Base-by-base conservation (phyloP, 2,329 filamentous ascomycete genomes). In the Balansia obtecta region DNA sequence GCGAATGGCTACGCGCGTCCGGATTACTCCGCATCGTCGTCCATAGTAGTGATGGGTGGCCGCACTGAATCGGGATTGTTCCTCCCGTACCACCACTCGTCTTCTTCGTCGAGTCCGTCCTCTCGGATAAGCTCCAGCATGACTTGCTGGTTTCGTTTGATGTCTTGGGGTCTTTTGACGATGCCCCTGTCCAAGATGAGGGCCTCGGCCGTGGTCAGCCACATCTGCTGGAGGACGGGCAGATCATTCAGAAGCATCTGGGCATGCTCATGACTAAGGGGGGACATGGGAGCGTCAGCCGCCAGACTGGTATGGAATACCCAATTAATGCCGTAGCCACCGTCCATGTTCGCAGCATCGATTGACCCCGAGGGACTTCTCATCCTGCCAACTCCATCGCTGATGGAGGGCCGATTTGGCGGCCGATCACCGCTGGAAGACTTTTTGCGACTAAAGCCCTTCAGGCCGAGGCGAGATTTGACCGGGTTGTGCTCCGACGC, bases 111-210 rank as follows among this genome's bases (percentile, higher is more conserved):
- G 18, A 74, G 64, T 16, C 76, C 77, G 50, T 82, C 76, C 53
- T 83, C 79, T 46, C 75, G 72, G 55, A 84, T 83, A n/a, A 84
- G 67, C 53, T 83, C 78, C 50, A 82, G 64, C 65, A 84, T 73
- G 22, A 83, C 75, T 54, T 79, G 73, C 12, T 75, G 76, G 50
- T 83, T 83, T 40, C 80, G 73, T 60, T 80, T 80, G 56, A 84
- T 84, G 53, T 83, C 77, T 52, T 76, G 68, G 0, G 77, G 67
- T 20, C 75, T 69, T 52, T 74, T 68, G 6, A 84, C 80, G 48
- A 84, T 77, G 33, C 71, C 71, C 34, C 79, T 70, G 46, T 82
- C 71, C 5, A 83, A 64, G 33, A 84, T 80, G 38, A 82, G 60
- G 4, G 79, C 76, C 58, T 84, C 80, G 16, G 80, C 80, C 0